Base-by-base conservation (phyloP, 257 asterid species). In the Solanum clarkiae region DNA sequence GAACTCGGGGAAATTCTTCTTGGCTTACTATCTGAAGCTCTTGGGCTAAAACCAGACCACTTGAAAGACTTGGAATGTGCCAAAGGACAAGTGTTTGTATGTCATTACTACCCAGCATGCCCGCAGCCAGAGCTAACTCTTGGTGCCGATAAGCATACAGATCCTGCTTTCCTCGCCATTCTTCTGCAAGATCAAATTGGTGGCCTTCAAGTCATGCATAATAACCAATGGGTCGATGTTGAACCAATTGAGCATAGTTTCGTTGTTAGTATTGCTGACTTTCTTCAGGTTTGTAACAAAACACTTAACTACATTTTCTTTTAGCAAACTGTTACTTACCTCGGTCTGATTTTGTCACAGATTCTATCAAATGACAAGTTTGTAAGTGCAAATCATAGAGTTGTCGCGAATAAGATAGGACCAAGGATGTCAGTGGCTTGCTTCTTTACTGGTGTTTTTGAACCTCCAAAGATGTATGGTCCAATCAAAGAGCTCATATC, bases 361-460 rank as follows among this genome's bases (percentile, higher is more conserved):
- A 92, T 94, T 0, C 68, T 93, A 32, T 85, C 97, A 5, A 92
- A 92, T 54, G 95, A 91, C 72, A 93, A 89, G 92, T 93, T 91
- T 86, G 84, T 88, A 84, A 95, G 98, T 83, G 81, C 86, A 3
- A 89, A 89, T 36, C 98, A 95, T 84, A 81, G 98, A 87, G 97
- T 91, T 45, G 22, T 90, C 32, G 92, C 94, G 11, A 94, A 92
- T 84, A 51, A 42, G 17, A 74, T 10, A 0, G 97, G 95, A 7
- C 97, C 97, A 3, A 89, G 98, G 85, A 88, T 92, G 54, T 95
- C 98, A 7, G 91, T 90, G 29, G 97, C 95, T 3, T 90, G 94
- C 72, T 92, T 94, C 84, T 90, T 92, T 32, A 54, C 68, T 2
- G 95, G 97, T 68, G 84, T 8, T 53, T n/a, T 54, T 22, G n/a